Conservation (phyloP, 164 flowering plant species). For the Stephania cephalantha region DNA sequence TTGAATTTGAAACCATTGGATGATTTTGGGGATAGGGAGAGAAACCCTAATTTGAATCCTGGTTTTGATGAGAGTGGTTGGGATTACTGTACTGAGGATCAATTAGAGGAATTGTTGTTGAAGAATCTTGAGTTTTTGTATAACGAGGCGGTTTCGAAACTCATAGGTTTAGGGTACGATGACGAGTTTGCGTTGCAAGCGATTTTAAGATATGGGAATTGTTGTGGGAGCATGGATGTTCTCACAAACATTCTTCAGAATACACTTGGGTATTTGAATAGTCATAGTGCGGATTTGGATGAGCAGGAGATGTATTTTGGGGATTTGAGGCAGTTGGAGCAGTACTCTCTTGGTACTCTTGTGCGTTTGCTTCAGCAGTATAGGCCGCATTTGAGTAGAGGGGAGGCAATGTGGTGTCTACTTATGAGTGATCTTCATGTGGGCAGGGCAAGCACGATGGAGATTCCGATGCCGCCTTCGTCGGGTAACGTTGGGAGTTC, state of each 20-base stretch:
- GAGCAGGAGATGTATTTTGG: slow-evolving; percentile 43
- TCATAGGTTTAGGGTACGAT: slow-evolving; percentile 58
- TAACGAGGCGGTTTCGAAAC: slow-evolving; percentile 59
- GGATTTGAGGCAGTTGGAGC: slow-evolving; percentile 80
- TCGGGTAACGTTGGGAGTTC: slow-evolving; percentile 14
- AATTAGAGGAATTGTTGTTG: slow-evolving; percentile 61
- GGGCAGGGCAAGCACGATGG: slow-evolving; percentile 76
- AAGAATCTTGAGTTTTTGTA: slow-evolving; percentile 62
- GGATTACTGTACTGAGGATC: slow-evolving; percentile 86
- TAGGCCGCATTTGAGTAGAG: slow-evolving; percentile 74
- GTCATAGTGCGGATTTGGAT: slow-evolving; percentile 31
- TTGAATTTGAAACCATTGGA: slow-evolving; percentile 32
- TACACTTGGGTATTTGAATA: slow-evolving; percentile 56
- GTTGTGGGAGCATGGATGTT: slow-evolving; percentile 86
- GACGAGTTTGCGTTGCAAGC: slow-evolving; percentile 65
- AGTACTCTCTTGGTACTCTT: slow-evolving; percentile 76
- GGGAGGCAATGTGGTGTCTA: slow-evolving; percentile 97
- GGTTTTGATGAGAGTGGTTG: slow-evolving; percentile 57
- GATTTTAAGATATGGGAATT: slow-evolving; percentile 71
- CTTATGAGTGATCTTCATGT: slow-evolving; percentile 93
- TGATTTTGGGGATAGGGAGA: slow-evolving; percentile 22
- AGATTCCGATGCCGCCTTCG: slow-evolving; percentile 44
- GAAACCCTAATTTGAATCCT: slow-evolving; percentile 19
- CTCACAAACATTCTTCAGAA: slow-evolving; percentile 70
- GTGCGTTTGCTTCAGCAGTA: slow-evolving; percentile 71